A percentile compares a stretch with the other conserved stretches of the same genome.
phyloP scores from a whole-genome alignment of 2,329 filamentous ascomycete genomes.

The Alternaria infectoria region DNA sequence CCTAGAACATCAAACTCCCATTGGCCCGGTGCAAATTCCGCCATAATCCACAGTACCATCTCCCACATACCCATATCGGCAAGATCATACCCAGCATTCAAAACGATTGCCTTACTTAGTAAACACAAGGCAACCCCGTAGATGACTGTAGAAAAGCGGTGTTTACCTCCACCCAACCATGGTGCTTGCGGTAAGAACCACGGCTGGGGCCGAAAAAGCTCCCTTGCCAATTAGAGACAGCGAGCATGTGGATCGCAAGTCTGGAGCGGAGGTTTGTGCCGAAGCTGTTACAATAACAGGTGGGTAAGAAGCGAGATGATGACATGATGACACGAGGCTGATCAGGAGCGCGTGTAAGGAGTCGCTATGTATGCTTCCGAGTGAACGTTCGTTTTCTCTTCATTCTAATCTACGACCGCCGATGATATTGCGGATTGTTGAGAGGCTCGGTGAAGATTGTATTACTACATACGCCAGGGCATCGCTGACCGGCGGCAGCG shows the following conservation, averaged over 20 bases:
- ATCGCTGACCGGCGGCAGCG: neutral
- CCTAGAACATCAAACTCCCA: neutral
- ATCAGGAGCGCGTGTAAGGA: neutral
- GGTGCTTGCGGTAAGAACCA: neutral
- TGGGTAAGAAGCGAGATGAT: neutral
- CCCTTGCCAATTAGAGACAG: neutral
- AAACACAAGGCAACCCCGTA: neutral
- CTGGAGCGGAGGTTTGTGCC: neutral
- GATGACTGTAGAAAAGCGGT: neutral
- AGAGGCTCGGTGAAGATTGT: neutral
- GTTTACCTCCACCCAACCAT: neutral
- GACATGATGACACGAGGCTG: neutral
- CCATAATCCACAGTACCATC: neutral
- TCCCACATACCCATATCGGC: neutral
- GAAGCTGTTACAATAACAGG: neutral
- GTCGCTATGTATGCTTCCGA: neutral
- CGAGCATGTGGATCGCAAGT: neutral
- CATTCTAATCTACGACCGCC: neutral
- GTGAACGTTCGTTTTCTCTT: neutral
- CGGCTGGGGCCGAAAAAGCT: neutral
- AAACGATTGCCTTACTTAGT: neutral
- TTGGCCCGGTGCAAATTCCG: neutral
- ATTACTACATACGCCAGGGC: neutral
- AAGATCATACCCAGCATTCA: neutral
- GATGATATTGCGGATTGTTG: neutral